phyloP scores from a whole-genome alignment of 2,329 filamentous ascomycete genomes.

The Daldinia eschscholtzii region DNA sequence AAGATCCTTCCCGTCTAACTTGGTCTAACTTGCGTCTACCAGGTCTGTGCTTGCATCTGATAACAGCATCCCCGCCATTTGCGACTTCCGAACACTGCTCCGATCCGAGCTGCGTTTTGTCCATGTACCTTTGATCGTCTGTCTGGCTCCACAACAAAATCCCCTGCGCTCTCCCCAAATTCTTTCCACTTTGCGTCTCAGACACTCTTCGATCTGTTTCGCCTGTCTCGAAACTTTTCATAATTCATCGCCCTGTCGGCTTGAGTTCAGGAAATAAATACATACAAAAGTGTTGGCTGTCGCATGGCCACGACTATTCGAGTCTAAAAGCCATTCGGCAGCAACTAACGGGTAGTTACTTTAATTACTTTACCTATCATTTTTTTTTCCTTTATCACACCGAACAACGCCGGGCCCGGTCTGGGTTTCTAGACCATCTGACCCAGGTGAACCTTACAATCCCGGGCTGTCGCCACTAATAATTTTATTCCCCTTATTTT shows the following conservation, averaged over 20 bases:
- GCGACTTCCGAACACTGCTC: constrained; percentile 31
- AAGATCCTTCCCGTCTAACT: constrained; percentile 11
- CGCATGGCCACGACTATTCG: constrained; percentile 26
- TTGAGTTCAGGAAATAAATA: constrained; percentile 5
- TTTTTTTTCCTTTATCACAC: constrained; percentile 13
- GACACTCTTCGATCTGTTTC: constrained; percentile 14
- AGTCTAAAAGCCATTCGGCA: constrained; percentile 20
- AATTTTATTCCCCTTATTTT: constrained; percentile 19
- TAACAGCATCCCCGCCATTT: constrained; percentile 33
- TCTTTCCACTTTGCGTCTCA: constrained; percentile 23
- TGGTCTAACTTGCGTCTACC: background rate
- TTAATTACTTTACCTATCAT: constrained; percentile 27
- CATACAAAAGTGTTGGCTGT: background rate
- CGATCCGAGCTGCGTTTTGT: constrained; percentile 27
- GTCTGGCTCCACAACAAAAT: constrained; percentile 24
- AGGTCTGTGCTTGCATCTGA: constrained; percentile 28
- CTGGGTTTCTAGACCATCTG: constrained; percentile 3
- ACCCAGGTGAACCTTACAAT: constrained; percentile 2
- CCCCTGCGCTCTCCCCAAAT: constrained; percentile 22
- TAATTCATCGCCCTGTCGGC: background rate
- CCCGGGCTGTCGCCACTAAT: constrained; percentile 29
- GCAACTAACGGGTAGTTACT: constrained; percentile 18
- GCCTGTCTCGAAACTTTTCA: background rate
- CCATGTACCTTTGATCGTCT: constrained; percentile 3
- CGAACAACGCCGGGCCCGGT: constrained; percentile 10